A percentile compares a stretch with the other conserved stretches of the same genome.
phyloP scores from a whole-genome alignment of 306 rosid species.

The Cicer judaicum region DNA sequence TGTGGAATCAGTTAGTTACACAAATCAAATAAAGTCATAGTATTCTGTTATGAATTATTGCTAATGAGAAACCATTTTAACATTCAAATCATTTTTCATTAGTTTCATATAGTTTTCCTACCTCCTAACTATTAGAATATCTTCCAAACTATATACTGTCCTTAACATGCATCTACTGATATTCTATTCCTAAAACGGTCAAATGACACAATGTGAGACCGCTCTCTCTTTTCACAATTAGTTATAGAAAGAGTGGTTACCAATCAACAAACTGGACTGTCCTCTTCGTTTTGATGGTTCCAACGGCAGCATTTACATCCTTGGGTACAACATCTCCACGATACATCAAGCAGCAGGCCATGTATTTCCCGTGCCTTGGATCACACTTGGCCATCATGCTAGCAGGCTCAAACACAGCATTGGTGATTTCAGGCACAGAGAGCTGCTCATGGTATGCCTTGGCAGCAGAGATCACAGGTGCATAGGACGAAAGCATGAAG shows the following conservation, averaged over 20 bases:
- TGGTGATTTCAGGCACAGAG: conserved; percentile 93
- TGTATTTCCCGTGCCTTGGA: conserved; percentile 98
- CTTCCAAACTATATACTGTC: not conserved
- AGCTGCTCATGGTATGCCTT: conserved; percentile 98
- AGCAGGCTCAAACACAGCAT: conserved; percentile 95
- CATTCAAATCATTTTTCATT: not conserved
- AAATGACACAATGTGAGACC: not conserved
- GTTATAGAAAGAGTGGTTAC: conserved; percentile 49
- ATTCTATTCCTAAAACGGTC: not conserved
- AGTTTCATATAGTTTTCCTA: not conserved
- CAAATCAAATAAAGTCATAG: not conserved
- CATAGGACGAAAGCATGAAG: conserved; percentile 95
- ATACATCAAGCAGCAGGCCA: conserved; percentile 99
- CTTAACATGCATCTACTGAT: not conserved
- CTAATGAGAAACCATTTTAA: not conserved
- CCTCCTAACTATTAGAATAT: not conserved
- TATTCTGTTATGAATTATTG: not conserved
- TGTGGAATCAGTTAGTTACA: not conserved
- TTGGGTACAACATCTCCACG: conserved; percentile 98
- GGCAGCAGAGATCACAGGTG: conserved; percentile 97
- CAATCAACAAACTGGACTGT: conserved; percentile 99
- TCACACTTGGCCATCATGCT: conserved; percentile 99
- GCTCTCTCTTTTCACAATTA: not conserved
- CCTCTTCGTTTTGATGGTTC: conserved; percentile 91
- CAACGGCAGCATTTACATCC: conserved; percentile 97